A percentile compares a stretch with the other conserved stretches of the same genome.
phyloP scores from a whole-genome alignment of 2,329 filamentous ascomycete genomes.

The Achaetomium macrosporum region DNA sequence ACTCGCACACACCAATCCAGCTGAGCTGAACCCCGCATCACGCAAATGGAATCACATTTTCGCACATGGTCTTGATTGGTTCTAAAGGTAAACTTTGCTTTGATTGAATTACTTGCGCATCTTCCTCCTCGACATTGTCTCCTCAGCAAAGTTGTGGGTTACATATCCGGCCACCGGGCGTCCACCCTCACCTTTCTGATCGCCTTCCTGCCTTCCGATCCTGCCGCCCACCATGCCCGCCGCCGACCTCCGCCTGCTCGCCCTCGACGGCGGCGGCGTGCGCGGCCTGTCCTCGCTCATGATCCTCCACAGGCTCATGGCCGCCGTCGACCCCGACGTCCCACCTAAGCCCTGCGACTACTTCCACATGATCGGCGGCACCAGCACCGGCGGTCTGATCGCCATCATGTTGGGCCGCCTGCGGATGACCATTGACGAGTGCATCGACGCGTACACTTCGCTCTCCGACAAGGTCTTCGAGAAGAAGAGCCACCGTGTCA shows the following conservation, averaged over 20 bases:
- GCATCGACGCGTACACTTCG: slow-evolving; percentile 23
- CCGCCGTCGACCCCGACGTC: slow-evolving; percentile 21
- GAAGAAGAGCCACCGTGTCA: slow-evolving; percentile 19
- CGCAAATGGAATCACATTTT: no score
- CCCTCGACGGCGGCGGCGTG: slow-evolving; percentile 32
- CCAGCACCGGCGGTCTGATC: slow-evolving; percentile 23
- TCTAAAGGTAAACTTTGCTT: no score
- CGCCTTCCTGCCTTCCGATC: no score
- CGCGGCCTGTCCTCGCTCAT: slow-evolving; percentile 32
- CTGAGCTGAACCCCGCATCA: no score
- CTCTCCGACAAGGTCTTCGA: slow-evolving; percentile 19
- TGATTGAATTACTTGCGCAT: no score
- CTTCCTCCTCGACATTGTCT: no score
- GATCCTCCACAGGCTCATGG: slow-evolving; percentile 31
- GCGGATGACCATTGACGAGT: slow-evolving; percentile 21
- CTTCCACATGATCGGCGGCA: slow-evolving; percentile 26
- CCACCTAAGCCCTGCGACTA: slow-evolving; percentile 24
- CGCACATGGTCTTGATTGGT: no score
- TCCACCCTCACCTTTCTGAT: no score
- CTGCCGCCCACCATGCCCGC: slow-evolving; percentile 10
- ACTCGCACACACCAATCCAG: no score
- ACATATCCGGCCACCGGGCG: no score
- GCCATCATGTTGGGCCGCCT: slow-evolving; percentile 26
- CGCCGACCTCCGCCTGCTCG: slow-evolving; percentile 21
- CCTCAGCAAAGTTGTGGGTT: no score